Evolutionary conservation across 2,329 filamentous ascomycete genomes (phyloP).

Genomic region (Sporothrix protearum): DNA sequence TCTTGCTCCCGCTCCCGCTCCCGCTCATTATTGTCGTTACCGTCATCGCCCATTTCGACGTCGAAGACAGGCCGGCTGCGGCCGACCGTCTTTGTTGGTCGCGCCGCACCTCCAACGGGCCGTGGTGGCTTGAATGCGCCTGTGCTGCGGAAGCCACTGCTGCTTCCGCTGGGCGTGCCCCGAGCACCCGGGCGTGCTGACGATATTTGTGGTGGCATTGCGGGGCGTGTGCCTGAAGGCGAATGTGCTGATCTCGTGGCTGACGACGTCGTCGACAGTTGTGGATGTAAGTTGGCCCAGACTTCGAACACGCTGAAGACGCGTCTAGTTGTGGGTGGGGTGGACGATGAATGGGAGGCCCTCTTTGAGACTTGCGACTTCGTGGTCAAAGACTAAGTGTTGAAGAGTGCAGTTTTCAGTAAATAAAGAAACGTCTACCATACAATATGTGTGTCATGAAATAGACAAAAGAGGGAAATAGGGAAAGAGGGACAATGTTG

Average conservation of each 20-base stretch:
- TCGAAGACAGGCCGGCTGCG: neutral
- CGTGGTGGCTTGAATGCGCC: conserved; percentile 26
- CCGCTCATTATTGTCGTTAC: neutral
- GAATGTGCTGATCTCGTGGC: too few species aligned
- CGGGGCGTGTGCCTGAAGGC: neutral
- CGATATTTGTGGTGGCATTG: conserved; percentile 24
- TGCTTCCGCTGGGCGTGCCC: neutral
- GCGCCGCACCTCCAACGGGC: neutral
- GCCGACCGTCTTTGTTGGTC: neutral
- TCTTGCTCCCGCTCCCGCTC: neutral
- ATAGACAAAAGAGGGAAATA: neutral
- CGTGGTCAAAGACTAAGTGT: too few species aligned
- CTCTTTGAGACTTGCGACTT: neutral
- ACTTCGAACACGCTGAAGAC: neutral
- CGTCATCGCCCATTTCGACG: conserved; percentile 15
- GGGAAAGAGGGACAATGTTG: neutral
- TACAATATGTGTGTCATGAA: neutral
- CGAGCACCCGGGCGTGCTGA: conserved; percentile 7
- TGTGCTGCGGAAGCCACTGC: conserved; percentile 19
- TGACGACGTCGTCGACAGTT: neutral
- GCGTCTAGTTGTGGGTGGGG: neutral
- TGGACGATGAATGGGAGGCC: too few species aligned
- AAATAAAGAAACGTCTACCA: too few species aligned
- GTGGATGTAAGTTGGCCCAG: neutral
- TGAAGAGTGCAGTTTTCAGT: neutral